Base-by-base conservation (phyloP, 2,329 filamentous ascomycete species). In the Microthyrium microscopicum region DNA sequence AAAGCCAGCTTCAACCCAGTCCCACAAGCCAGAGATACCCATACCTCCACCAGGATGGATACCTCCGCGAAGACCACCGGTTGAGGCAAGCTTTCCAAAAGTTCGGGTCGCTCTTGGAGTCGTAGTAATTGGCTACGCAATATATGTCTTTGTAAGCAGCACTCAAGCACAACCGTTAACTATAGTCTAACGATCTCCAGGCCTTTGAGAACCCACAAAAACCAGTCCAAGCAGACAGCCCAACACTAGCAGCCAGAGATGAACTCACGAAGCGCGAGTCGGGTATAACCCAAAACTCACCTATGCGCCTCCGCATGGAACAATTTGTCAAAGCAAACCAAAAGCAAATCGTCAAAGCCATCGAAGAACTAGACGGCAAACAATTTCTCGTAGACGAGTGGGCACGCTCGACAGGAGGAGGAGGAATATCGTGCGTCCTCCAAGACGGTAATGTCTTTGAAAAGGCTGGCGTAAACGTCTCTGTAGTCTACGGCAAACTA, bases 291-390 rank as follows among this genome's bases (percentile, higher is more conserved):
- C 68, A 75, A 37, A 64, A 74, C 46, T 94, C 87, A 11, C 85
- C 89, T 2, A 95, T 98, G 87, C 84, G 89, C 35, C 68, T 98
- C 37, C 82, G 87, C 41, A 95, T 98, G 89, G 89, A 98, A 58
- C 73, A 81, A 47, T 80, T 95, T 53, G 91, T 95, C 56, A 89
- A 89, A 55, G 72, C 84, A 46, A 82, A 95, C 48, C 89, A 98
- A 51, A 70, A 81, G 46, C 70, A 77, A 41, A 98, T 98, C 38
- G 78, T 95, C 19, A 63, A 70, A 36, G 83, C 77, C 37, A 69
- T 98, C 16, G 78, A 91, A 53, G 68, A 73, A 45, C 64, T 95
- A 27, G 89, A 95, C 50, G 85, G 83, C 37, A 73, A 70, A 42
- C 68, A 72, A 43, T 98, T 98, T 62, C 69, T 70, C 39, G 64